Base-by-base conservation (phyloP, 352 stramenopile genomes). In the Pilasporangium apinafurcum region DNA sequence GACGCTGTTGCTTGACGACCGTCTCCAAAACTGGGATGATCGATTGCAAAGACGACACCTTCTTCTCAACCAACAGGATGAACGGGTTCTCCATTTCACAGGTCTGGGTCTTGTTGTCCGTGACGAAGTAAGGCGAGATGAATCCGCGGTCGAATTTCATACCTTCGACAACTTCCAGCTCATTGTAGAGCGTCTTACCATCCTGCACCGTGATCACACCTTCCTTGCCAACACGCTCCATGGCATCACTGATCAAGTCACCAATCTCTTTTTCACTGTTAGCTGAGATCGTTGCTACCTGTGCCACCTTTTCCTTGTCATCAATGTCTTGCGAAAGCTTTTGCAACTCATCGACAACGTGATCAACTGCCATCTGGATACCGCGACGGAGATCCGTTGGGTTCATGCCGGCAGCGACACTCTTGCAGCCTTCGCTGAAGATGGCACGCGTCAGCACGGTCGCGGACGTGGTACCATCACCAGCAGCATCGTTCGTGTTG, bases 81-180 rank as follows among this genome's bases (percentile, higher is more conserved):
- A 95, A 85, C 25, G 97, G 96, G 78, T 99, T 98, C 62, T 99
- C 97, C 62, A 99, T 90, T 67, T 99, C 96, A 65, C 82, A 97
- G 37, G 92, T 83, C 77, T 99, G 96, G 12, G 92, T 99, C 90
- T 99, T 99, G 56, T 95, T 95, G 84, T 99, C 95, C 51, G 95
- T 99, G 54, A 99, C 96, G 52, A 99, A 99, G 75, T 99, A 99
- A 7, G 97, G 97, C 66, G 94, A 99, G 69, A 99, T 99, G 80
- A 94, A 99, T 36, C 97, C 97, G 36, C 97, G 91, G 71, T 99
- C 97, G 60, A 99, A 99, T 66, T 98, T 98, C 97, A 99, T 99
- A 51, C 97, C 97, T 61, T 99, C 97, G 7, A 99, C 96, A 37
- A 99, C 96, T 65, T 99, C 96, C 21, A 99, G 79, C 75, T 99